Evolutionary conservation across 2,329 filamentous ascomycete genomes (phyloP), one percentile per base, ranked within the genome.

Genomic region (Lanzia echinophila): DNA sequence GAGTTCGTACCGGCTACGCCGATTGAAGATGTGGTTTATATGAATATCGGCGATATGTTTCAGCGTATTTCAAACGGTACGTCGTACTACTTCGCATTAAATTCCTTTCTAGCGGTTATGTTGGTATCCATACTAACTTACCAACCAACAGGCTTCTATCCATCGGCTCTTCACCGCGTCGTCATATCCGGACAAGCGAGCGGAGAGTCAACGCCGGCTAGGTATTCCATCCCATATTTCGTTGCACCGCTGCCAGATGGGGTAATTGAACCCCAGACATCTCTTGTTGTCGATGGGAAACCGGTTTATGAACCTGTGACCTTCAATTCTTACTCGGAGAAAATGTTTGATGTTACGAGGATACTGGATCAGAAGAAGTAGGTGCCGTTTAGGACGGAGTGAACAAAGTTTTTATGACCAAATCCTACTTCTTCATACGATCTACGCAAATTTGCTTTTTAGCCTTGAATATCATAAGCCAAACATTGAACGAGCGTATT

Each of bases 261-360:
- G 32, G 43, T 46, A 7, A 19, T 46, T 33, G 43, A 46, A 24
- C 43, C 43, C 17, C 43, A 46, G 8, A 15, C 24, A 2, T 46
- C 24, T 17, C 43, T 46, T 19, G 42, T 45, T 31, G 15, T 10
- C 11, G 42, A 20, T 31, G 28, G 43, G 11, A 46, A 46, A 33
- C 43, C n/a, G 43, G 24, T 46, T 19, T 46, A 46, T 33, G 43
- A 46, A 10, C 43, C 43, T 32, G 43, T 46, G 43, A 46, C 43
- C 3, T 46, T 46, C 17, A 46, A 32, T 15, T 32, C 15, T 17
- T 46, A 33, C 24, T 46, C 43, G 31, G 43, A 33, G 15, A 24
- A 46, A 20, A 46, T 32, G 28, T 46, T 46, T 15, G 32, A 33
- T 2, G 32, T 32, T 33, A 46, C 24, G 6, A 22, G 32, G 24